Evolutionary conservation across 139 green algal genomes (phyloP), one percentile per base, ranked within the genome.

Genomic region (Axilococcus clingmanii): DNA sequence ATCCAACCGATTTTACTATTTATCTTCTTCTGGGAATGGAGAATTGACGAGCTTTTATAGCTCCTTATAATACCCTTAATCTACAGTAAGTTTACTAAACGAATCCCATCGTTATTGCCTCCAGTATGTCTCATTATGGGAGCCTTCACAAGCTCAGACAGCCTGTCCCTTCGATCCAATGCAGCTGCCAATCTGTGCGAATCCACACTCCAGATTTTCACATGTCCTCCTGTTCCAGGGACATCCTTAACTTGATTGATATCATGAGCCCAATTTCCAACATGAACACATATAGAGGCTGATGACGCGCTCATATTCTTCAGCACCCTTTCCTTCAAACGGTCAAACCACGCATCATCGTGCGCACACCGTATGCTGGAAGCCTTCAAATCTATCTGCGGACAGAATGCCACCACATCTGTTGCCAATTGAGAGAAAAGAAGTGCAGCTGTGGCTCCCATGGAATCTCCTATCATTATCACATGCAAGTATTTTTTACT

Each of bases 401-500:
- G 44, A 30, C 55, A 93, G 66, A 96, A 97, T 14, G 80, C 77
- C 7, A 95, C 52, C 27, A 92, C 89, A 7, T 33, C 29, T 1
- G 76, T 89, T 24, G 89, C 89, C 34, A 86, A 55, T 5, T 57
- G 43, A 7, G 68, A 58, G 65, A 93, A 94, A 31, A 95, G 51
- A 48, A 97, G 72, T 17, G 78, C 63, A 0, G 68, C 89, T 2
- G 76, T 83, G 15, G 82, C 89, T 2, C 89, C 89, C 89, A 97
- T 97, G 31, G 61, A 83, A 72, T 97, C 89, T 0, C 89, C 89
- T 59, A 94, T 75, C 31, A 97, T 23, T 27, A 94, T 76, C 2
- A 94, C 84, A 3, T 66, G 55, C 23, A 54, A 33, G 64, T 95
- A 95, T 2, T 37, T 49, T 17, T 29, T 36, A 8, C 61, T 65